Base-by-base conservation (phyloP, 352 stramenopile species). In the Aphanomyces stellatus region DNA sequence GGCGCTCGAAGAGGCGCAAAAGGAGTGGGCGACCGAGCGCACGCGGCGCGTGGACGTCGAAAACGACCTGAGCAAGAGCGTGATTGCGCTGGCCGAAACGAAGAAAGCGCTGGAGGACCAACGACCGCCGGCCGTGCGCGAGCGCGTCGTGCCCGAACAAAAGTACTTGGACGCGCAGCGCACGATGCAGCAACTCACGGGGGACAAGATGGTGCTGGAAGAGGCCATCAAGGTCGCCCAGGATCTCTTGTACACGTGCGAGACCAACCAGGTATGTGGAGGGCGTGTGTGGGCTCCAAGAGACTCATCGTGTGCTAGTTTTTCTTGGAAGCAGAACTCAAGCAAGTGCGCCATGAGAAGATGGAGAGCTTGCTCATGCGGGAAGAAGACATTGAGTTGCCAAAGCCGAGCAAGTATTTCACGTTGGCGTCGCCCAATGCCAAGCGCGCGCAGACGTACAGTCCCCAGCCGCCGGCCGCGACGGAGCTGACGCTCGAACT, bases 331-430 rank as follows among this genome's bases (percentile, higher is more conserved):
- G 67, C 71, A n/a, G 64, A 78, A 31, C 69, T 91, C 0, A 60
- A 78, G 42, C 71, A 82, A 1, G 78, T 69, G 43, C 72, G 74
- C 10, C 70, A 68, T 5, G 81, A 90, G 48, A 74, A 73, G 0
- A 37, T 72, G 1, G 83, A 89, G 42, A 40, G 70, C 6, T 65
- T 92, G 0, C 53, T 67, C 27, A 92, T 92, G 81, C 75, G 83
- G 2, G 83, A 92, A 75, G 83, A 92, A 76, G 83, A 92, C 30
- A 59, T 79, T 0, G 70, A 87, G 43, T 17, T 69, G 34, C 62
- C 31, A n/a, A 42, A 53, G 51, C 27, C 48, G 2, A 69, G 62
- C 60, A 62, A 53, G 15, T 62, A 63, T 27, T 69, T 59, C 17
- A 53, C 60, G 7, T 49, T 49, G 19, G 62, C 62, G 25, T 69